Evolutionary conservation across 2,329 filamentous ascomycete genomes (phyloP).

Genomic region (Dactylella cylindrospora): DNA sequence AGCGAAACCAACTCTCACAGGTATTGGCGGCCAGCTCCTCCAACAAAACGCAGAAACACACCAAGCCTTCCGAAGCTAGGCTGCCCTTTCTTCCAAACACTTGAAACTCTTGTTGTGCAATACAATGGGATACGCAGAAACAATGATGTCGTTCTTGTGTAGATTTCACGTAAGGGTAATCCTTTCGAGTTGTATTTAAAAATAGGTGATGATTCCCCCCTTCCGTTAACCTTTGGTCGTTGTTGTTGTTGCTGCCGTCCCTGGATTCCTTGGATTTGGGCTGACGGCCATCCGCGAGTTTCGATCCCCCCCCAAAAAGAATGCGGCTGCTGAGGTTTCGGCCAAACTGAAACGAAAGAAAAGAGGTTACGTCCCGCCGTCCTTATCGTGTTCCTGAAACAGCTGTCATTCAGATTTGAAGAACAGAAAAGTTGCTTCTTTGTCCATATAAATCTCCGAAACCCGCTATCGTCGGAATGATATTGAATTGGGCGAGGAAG

Average conservation of each 20-base stretch:
- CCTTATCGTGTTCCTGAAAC: not conserved
- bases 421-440: not conserved
- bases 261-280: too few species aligned
- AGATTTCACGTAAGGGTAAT: constrained; percentile 1
- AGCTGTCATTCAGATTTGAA: not conserved
- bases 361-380: not conserved
- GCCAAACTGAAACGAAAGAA: not conserved
- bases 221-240: too few species aligned
- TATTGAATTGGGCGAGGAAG: too few species aligned
- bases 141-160: not conserved
- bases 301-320: too few species aligned
- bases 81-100: constrained; percentile 1
- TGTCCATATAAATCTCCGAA: too few species aligned
- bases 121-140: constrained; percentile 12
- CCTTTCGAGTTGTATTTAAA: too few species aligned
- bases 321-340: too few species aligned
- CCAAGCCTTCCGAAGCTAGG: constrained; percentile 5
- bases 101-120: constrained; percentile 23
- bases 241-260: too few species aligned
- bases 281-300: too few species aligned
- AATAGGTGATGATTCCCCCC: too few species aligned
- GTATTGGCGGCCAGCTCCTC: constrained; percentile 11
- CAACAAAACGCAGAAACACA: constrained; percentile 31
- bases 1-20: constrained; percentile 13
- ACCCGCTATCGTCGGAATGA: too few species aligned